Evolutionary conservation across 495 filamentous ascomycete genomes (phyloP).

Genomic region (Hypoxylon fuscum): DNA sequence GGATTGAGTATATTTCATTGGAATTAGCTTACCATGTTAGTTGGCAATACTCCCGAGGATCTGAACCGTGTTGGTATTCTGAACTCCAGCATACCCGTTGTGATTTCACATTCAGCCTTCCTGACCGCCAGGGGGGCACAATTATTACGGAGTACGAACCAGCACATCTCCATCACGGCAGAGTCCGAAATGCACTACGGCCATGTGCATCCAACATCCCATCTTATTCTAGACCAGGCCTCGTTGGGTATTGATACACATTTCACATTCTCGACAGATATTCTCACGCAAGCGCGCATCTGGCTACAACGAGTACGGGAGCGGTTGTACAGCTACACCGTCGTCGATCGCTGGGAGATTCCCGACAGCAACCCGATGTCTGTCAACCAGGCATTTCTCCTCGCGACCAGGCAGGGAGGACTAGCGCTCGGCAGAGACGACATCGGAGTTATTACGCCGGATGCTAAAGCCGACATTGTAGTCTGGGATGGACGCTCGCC

Average conservation of each 20-base stretch:
- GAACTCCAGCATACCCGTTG: constrained; percentile 47
- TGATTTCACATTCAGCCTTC: constrained; percentile 53
- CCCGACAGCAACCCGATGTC: constrained; percentile 53
- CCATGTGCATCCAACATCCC: constrained; percentile 38
- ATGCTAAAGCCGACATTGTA: constrained; percentile 58
- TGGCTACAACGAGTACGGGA: constrained; percentile 50
- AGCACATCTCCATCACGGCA: constrained; percentile 52
- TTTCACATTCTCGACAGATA: constrained; percentile 46
- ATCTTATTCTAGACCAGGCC: constrained; percentile 48
- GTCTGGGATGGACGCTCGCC: constrained; percentile 59
- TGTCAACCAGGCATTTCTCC: constrained; percentile 59
- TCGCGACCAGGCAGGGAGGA: constrained; percentile 58
- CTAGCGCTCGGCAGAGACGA: constrained; percentile 56
- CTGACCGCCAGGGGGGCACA: constrained; percentile 40
- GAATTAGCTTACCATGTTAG: constrained; percentile 9
- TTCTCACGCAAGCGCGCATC: constrained; percentile 50
- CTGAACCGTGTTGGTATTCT: constrained; percentile 44
- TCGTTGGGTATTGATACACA: constrained; percentile 49
- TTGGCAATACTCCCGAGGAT: constrained; percentile 45
- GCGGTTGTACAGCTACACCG: constrained; percentile 44
- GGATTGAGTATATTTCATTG: not conserved
- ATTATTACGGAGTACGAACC: constrained; percentile 45
- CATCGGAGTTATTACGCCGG: constrained; percentile 56
- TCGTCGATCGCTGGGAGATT: constrained; percentile 47
- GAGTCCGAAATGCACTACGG: constrained; percentile 54